phyloP scores from a whole-genome alignment of 78 protist species.

The Acrasis kona region DNA sequence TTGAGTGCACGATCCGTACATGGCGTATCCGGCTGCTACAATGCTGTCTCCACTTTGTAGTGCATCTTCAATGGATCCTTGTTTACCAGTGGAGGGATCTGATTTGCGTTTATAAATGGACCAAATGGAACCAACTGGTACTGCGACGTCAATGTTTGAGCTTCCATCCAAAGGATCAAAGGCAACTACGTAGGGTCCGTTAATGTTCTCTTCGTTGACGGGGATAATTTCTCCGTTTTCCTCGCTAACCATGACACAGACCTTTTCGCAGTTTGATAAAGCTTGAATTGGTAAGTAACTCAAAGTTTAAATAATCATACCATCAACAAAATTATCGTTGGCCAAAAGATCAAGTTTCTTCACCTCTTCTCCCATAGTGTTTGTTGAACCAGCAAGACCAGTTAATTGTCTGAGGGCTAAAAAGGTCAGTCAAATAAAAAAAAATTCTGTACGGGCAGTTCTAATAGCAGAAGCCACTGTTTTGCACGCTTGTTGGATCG shows the following conservation, averaged over 20 bases:
- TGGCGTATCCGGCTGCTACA: conserved; percentile 56
- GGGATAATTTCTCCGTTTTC: conserved; percentile 42
- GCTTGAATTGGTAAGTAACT: neutral
- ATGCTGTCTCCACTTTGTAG: conserved; percentile 43
- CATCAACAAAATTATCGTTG: conserved; percentile 25
- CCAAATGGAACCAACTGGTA: conserved; percentile 65
- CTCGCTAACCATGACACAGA: conserved; percentile 43
- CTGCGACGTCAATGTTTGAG: conserved; percentile 59
- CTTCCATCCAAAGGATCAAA: conserved; percentile 75
- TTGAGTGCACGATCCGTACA: conserved; percentile 57
- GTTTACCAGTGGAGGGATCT: neutral
- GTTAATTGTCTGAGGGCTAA: conserved; percentile 34
- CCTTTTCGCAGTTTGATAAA: neutral
- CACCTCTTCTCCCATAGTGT: conserved; percentile 45
- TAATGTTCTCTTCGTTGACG: neutral
- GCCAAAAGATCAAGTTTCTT: conserved; percentile 59
- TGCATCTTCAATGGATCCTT: conserved; percentile 16
- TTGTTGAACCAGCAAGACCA: conserved; percentile 10
- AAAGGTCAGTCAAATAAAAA: neutral
- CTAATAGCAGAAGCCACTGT: neutral
- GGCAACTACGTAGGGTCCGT: conserved; percentile 30
- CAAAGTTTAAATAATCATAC: neutral
- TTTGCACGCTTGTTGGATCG: neutral
- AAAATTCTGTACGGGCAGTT: neutral
- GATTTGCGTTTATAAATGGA: conserved; percentile 47